Conservation (phyloP, 73 alveolate species). For the Paramecium octaurelia region DNA sequence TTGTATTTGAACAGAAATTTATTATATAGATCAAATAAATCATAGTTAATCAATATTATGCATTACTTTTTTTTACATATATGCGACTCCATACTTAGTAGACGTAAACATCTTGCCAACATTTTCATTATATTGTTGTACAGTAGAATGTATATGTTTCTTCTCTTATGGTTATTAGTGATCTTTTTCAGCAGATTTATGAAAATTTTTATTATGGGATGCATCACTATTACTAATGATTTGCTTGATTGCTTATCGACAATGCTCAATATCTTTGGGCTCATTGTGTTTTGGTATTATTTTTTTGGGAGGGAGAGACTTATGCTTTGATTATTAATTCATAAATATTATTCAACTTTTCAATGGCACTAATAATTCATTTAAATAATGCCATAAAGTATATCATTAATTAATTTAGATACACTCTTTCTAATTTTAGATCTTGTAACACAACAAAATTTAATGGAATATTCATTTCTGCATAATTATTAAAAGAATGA, state of each 20-base stretch:
- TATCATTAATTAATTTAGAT: slow-evolving; percentile 9
- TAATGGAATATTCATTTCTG: not conserved
- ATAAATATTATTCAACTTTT: not conserved
- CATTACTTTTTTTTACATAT: not conserved
- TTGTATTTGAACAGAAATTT: not conserved
- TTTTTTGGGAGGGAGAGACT: not conserved
- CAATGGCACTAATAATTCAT: not conserved
- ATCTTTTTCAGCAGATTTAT: not conserved
- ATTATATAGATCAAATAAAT: not conserved
- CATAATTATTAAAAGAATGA: not conserved
- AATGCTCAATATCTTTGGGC: not conserved
- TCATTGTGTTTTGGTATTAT: not conserved
- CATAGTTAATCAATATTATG: not conserved
- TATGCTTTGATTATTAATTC: not conserved
- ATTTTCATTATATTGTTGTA: not conserved
- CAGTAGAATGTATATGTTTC: not conserved
- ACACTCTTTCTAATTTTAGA: not conserved
- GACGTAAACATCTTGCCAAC: slow-evolving; percentile 37
- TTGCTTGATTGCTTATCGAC: not conserved
- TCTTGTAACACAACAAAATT: not conserved
- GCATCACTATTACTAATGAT: not conserved
- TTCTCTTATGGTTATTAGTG: not conserved
- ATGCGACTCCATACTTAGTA: not conserved
- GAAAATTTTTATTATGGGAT: not conserved
- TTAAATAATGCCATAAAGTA: not conserved